Percentiles rank a stretch among this genome's conserved stretches.
Evolutionary conservation across 768 basidiomycete genomes (phyloP).

Genomic region (Termitomyces sp.): DNA sequence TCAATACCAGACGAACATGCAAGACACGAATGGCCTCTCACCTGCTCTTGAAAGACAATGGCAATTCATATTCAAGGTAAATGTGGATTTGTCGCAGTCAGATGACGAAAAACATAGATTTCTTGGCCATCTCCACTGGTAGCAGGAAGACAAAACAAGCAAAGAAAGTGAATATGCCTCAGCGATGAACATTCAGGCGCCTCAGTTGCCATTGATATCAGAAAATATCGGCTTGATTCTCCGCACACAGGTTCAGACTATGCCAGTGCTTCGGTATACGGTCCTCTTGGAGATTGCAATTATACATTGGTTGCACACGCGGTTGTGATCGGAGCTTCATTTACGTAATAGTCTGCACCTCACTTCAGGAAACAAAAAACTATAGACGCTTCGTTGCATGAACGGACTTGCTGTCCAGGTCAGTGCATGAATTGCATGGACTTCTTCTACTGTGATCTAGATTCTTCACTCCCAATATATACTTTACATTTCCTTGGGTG

Average conservation of each 20-base stretch:
- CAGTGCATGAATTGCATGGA: neutral
- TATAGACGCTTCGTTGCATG: no score
- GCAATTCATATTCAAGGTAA: neutral
- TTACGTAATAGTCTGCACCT: no score
- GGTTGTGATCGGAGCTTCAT: no score
- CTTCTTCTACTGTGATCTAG: neutral
- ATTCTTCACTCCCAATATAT: neutral
- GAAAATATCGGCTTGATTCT: neutral
- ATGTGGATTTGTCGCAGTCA: neutral
- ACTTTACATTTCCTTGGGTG: neutral
- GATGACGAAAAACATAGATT: slow-evolving; percentile 2
- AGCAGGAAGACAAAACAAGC: neutral
- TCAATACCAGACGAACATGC: neutral
- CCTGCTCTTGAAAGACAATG: neutral
- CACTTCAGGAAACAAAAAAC: no score
- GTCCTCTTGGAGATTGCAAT: no score
- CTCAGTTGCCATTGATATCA: neutral
- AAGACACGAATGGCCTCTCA: neutral
- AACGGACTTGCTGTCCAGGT: no score
- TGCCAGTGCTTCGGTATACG: neutral
- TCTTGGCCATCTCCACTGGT: neutral
- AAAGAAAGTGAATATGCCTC: neutral
- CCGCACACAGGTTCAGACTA: neutral
- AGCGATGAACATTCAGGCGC: neutral
- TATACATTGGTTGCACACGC: no score